Percentiles rank a stretch among this genome's conserved stretches.
phyloP scores from a whole-genome alignment of 208 protist species.

The Chromosphaera perkinsii region DNA sequence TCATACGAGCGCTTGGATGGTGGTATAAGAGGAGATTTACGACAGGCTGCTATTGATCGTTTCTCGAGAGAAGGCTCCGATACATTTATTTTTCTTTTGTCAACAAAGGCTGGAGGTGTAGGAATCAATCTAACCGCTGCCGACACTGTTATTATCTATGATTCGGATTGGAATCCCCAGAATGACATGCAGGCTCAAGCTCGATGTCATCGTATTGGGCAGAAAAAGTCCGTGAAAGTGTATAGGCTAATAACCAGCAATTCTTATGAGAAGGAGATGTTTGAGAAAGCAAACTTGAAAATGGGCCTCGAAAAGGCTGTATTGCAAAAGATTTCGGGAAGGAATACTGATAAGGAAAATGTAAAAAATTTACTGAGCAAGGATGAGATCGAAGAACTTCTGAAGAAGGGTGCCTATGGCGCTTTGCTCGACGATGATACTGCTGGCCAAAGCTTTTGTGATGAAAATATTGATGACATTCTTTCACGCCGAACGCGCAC shows the following conservation, averaged over 20 bases:
- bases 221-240: slow-evolving; percentile 47
- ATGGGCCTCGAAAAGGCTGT: slow-evolving; percentile 12
- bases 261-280: slow-evolving; percentile 74
- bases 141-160: slow-evolving; percentile 61
- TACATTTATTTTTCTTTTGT: slow-evolving; percentile 46
- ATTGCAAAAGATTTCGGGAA: too few relatives aligned
- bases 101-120: slow-evolving; percentile 52
- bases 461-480: slow-evolving; percentile 11
- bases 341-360: slow-evolving; percentile 5
- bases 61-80: slow-evolving; percentile 25
- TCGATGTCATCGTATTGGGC: slow-evolving; percentile 52
- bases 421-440: slow-evolving; percentile 3
- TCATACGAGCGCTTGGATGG: slow-evolving; percentile 69
- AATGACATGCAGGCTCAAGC: slow-evolving; percentile 44
- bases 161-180: slow-evolving; percentile 65
- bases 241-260: slow-evolving; percentile 47
- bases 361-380: neutral
- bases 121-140: slow-evolving; percentile 61
- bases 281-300: slow-evolving; percentile 49
- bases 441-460: neutral
- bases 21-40: slow-evolving; percentile 44
- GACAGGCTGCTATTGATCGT: slow-evolving; percentile 63
- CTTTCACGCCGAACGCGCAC: neutral
- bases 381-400: slow-evolving; percentile 12
- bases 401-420: slow-evolving; percentile 21